Evolutionary conservation across 148 eudicot genomes (phyloP).

Genomic region (Vaccinium darrowii): DNA sequence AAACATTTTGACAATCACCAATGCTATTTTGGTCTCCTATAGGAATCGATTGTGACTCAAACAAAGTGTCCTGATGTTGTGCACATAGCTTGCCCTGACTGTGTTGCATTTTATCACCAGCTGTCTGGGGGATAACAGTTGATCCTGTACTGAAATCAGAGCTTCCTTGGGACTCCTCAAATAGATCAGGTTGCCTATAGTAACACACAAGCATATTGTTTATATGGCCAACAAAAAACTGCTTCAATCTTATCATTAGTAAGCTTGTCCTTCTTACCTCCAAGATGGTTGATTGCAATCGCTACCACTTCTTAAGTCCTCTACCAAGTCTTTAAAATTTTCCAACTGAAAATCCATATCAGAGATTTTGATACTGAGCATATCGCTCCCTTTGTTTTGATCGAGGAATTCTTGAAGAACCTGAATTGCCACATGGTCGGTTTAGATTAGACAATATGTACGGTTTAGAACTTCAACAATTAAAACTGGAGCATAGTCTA

Average conservation of each 20-base stretch:
- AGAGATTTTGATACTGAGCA: constrained; percentile 25
- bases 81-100: constrained; percentile 48
- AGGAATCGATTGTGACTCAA: constrained; percentile 35
- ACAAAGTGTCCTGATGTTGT: constrained; percentile 39
- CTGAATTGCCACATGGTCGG: constrained; percentile 37
- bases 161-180: constrained; percentile 69
- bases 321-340: constrained; percentile 54
- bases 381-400: constrained; percentile 57
- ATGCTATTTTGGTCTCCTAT: constrained; percentile 31
- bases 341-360: constrained; percentile 59
- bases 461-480: constrained; percentile 3
- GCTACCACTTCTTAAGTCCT: constrained; percentile 51
- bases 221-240: neutral
- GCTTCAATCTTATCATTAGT: neutral
- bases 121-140: constrained; percentile 39
- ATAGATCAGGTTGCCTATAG: constrained; percentile 58
- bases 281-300: constrained; percentile 50
- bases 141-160: constrained; percentile 86
- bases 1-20: constrained; percentile 32
- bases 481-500: neutral
- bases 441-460: constrained; percentile 4
- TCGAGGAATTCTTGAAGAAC: constrained; percentile 63
- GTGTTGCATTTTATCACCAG: constrained; percentile 51
- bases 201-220: constrained; percentile 3
- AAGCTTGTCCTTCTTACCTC: constrained; percentile 42